Evolutionary conservation across 352 stramenopile species (phyloP).

Genomic region (Discostella stelligera): DNA sequence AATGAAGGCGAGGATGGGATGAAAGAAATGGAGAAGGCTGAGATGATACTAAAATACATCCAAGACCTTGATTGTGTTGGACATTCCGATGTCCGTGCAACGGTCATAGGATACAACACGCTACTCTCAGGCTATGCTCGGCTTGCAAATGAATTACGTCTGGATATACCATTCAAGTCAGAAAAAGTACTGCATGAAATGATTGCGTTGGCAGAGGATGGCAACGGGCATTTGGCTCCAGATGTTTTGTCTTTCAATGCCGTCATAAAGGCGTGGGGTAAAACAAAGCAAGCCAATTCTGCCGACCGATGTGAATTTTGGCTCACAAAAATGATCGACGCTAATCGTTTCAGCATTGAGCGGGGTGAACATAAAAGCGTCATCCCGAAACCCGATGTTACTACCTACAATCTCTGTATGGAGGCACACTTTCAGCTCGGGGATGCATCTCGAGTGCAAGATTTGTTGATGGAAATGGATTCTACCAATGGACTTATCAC

Average conservation of each 20-base stretch:
- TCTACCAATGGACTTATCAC: conserved; percentile 29
- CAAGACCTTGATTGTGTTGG: conserved; percentile 51
- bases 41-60: conserved; percentile 61
- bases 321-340: conserved; percentile 65
- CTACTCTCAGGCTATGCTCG: conserved; percentile 59
- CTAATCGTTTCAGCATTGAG: conserved; percentile 14
- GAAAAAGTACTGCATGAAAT: conserved; percentile 70
- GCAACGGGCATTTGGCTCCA: conserved; percentile 31
- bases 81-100: conserved; percentile 46
- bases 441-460: conserved; percentile 57
- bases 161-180: conserved; percentile 50
- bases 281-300: conserved; percentile 48
- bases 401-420: conserved; percentile 73
- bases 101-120: conserved; percentile 68
- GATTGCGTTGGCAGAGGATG: conserved; percentile 43
- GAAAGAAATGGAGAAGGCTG: conserved; percentile 59
- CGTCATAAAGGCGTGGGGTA: conserved; percentile 72
- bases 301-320: conserved; percentile 62
- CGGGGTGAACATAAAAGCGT: conserved; percentile 9
- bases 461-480: conserved; percentile 65
- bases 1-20: conserved; percentile 24
- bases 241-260: conserved; percentile 53
- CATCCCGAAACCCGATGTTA: conserved; percentile 39
- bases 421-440: conserved; percentile 42
- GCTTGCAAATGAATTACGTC: conserved; percentile 46